Conservation (phyloP, 2,329 filamentous ascomycete species). For the Penicillium sp. region DNA sequence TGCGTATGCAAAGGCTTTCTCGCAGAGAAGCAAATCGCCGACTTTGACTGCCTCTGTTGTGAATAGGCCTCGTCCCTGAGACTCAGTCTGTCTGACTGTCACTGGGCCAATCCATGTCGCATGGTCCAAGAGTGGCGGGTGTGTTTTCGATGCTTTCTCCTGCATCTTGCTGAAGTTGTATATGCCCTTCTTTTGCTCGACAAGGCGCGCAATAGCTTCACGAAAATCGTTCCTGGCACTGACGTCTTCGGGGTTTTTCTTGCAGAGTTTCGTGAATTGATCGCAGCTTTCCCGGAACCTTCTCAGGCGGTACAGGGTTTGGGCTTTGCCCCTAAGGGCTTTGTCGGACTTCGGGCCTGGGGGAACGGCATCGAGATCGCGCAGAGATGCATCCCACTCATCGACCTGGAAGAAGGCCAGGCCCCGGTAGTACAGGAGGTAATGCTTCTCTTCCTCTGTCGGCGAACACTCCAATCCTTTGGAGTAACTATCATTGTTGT, state of each 20-base stretch:
- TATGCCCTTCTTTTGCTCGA: slow-evolving; percentile 14
- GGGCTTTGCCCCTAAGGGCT: slow-evolving; percentile 43
- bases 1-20: slow-evolving; percentile 53
- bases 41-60: slow-evolving; percentile 46
- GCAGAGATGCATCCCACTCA: slow-evolving; percentile 33
- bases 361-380: slow-evolving; percentile 23
- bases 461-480: slow-evolving; percentile 32
- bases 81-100: slow-evolving; percentile 38
- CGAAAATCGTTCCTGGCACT: slow-evolving; percentile 27
- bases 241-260: slow-evolving; percentile 34
- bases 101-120: slow-evolving; percentile 47
- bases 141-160: slow-evolving; percentile 26
- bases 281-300: slow-evolving; percentile 36
- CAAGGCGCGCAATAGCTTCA: slow-evolving; percentile 21
- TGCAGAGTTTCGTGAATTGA: slow-evolving; percentile 32
- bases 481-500: slow-evolving; percentile 34
- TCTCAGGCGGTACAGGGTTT: slow-evolving; percentile 43
- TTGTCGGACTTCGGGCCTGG: slow-evolving; percentile 35
- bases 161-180: slow-evolving; percentile 23
- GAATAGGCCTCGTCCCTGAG: slow-evolving; percentile 51
- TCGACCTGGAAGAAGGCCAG: slow-evolving; percentile 28
- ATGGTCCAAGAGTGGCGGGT: slow-evolving; percentile 9
- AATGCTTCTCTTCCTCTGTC: slow-evolving; percentile 37
- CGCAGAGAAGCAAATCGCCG: slow-evolving; percentile 54
- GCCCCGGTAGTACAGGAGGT: slow-evolving; percentile 33